A percentile compares a stretch with the other conserved stretches of the same genome.
Evolutionary conservation across 352 stramenopile genomes (phyloP).

Genomic region (Globisporangium mamillatum): DNA sequence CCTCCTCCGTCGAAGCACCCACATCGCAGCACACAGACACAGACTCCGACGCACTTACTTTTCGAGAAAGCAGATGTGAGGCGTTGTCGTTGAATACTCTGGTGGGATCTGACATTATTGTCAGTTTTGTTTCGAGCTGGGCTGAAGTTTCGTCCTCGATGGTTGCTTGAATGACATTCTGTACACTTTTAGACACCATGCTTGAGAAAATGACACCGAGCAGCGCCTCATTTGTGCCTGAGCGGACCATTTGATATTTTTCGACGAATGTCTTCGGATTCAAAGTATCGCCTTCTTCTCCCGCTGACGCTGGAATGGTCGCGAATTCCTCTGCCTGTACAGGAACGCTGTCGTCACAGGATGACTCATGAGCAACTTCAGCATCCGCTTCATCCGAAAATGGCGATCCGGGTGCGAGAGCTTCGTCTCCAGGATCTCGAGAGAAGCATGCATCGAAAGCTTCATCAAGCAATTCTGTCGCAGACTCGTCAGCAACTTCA

Average conservation of each 20-base stretch:
- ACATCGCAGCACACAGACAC: neutral
- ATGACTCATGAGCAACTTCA: constrained; percentile 3
- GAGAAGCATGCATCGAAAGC: neutral
- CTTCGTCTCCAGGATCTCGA: neutral
- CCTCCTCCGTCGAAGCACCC: neutral
- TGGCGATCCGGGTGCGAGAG: neutral
- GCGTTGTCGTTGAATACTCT: neutral
- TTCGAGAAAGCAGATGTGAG: no score
- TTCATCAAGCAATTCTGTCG: neutral
- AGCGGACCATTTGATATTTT: neutral
- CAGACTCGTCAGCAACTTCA: neutral
- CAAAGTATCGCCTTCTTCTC: neutral
- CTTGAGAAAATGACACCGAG: constrained; percentile 2
- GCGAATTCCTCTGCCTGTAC: neutral
- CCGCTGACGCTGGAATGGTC: neutral
- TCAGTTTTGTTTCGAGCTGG: neutral
- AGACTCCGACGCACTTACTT: neutral
- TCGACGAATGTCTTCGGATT: neutral
- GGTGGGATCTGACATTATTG: neutral
- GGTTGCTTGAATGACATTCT: neutral
- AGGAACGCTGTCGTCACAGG: neutral
- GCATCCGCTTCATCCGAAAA: constrained; percentile 1
- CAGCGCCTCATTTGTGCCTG: neutral
- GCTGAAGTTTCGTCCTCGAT: neutral
- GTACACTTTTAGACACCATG: neutral